Conservation (phyloP, 331 rosid genomes). For the Arachis monticola region DNA sequence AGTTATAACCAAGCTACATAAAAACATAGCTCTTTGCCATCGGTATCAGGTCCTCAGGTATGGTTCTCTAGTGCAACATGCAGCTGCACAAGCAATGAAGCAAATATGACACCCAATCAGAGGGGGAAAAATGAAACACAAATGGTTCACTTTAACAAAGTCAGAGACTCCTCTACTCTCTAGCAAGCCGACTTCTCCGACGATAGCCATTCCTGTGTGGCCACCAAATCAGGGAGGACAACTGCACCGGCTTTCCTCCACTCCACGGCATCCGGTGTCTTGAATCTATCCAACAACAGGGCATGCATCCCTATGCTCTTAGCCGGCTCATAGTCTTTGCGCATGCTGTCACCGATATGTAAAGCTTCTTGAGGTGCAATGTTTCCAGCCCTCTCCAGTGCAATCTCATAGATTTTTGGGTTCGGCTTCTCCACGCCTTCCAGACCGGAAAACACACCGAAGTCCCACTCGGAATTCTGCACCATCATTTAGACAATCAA, state of each 20-base stretch:
- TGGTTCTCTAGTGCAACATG: too few species aligned
- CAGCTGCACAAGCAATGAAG: too few species aligned
- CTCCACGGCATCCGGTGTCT: constrained; percentile 81
- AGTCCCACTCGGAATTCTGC: constrained; percentile 98
- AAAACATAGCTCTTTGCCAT: constrained; percentile 12
- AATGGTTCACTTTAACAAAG: constrained; percentile 20
- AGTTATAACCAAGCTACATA: constrained; percentile 25
- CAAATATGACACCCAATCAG: background rate
- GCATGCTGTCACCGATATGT: constrained; percentile 92
- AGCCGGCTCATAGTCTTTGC: constrained; percentile 86
- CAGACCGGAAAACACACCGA: constrained; percentile 91
- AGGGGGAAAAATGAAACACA: constrained; percentile 1
- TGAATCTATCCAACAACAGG: constrained; percentile 77
- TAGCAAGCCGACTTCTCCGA: constrained; percentile 56
- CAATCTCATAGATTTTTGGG: constrained; percentile 79
- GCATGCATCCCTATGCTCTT: constrained; percentile 94
- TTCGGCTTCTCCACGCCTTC: constrained; percentile 94
- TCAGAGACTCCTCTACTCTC: background rate
- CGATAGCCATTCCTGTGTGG: constrained; percentile 65
- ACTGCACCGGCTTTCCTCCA: constrained; percentile 84
- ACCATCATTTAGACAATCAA: constrained; percentile 27
- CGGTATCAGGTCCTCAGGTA: constrained; percentile 8
- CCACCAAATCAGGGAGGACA: constrained; percentile 72
- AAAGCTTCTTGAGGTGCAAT: constrained; percentile 65
- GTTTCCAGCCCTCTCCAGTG: constrained; percentile 82